Evolutionary conservation across 495 filamentous ascomycete genomes (phyloP).

Genomic region (Aspergillus homomorphus): DNA sequence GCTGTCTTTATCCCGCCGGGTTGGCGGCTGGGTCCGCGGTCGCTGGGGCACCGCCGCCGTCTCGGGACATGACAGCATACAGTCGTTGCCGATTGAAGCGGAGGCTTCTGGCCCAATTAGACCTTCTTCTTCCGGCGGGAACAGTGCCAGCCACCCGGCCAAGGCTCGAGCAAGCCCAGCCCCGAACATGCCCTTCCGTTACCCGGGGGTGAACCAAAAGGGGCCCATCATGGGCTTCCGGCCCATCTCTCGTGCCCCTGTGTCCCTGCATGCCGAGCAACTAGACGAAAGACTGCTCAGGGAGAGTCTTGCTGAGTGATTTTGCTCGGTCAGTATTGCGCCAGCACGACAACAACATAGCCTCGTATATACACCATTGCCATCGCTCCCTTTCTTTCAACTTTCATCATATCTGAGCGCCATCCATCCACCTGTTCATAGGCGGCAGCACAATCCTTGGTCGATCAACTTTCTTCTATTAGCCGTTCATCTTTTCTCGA

Average conservation of each 20-base stretch:
- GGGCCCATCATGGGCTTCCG: slow-evolving; percentile 44
- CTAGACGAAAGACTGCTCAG: slow-evolving; percentile 39
- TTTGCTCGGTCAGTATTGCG: slow-evolving; percentile 8
- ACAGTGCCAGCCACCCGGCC: not conserved
- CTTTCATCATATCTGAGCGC: not conserved
- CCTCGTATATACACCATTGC: not conserved
- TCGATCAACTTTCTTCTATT: not conserved
- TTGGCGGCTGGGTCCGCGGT: slow-evolving; percentile 56
- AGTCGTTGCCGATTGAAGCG: slow-evolving; percentile 11
- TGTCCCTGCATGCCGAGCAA: slow-evolving; percentile 31
- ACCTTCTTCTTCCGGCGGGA: slow-evolving; percentile 8
- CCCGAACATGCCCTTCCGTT: slow-evolving; percentile 31
- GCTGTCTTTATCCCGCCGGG: slow-evolving; percentile 39
- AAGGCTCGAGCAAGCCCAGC: slow-evolving; percentile 5
- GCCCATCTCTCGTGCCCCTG: slow-evolving; percentile 30
- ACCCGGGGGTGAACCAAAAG: slow-evolving; percentile 48
- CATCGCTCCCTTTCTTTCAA: not conserved
- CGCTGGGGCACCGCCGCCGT: slow-evolving; percentile 50
- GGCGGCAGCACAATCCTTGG: not conserved
- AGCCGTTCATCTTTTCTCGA: not conserved
- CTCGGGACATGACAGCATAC: slow-evolving; percentile 20
- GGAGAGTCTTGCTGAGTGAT: slow-evolving; percentile 41
- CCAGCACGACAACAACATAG: slow-evolving; percentile 1
- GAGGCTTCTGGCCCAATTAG: slow-evolving; percentile 2
- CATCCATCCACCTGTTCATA: slow-evolving; percentile 2